Percentiles rank a stretch among this genome's conserved stretches.
Evolutionary conservation across 371 early-diverging fungal genomes (phyloP).

Genomic region (Hamiltosporidium tvaerminnensis): DNA sequence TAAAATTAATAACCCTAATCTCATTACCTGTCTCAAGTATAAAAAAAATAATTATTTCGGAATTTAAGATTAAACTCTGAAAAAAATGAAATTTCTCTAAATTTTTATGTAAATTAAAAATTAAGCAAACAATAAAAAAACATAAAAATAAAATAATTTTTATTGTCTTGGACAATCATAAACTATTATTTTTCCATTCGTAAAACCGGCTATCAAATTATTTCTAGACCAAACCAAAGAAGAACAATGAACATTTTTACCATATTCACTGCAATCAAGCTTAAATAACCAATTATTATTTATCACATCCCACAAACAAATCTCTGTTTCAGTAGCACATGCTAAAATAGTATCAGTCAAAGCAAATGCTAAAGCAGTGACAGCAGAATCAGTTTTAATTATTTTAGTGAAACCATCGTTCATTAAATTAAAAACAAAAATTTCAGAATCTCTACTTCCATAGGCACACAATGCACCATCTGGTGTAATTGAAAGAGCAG

Average conservation of each 20-base stretch:
- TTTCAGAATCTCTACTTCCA: constrained; percentile 41
- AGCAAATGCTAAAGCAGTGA: constrained; percentile 43
- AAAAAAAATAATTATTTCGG: too few relatives aligned
- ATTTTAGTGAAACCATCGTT: constrained; percentile 18
- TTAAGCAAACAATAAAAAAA: too few relatives aligned
- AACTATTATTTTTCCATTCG: constrained; percentile 30
- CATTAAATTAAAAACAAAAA: constrained; percentile 40
- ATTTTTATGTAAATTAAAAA: too few relatives aligned
- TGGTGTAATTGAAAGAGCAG: constrained; percentile 35
- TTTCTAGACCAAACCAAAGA: constrained; percentile 34
- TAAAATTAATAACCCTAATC: too few relatives aligned
- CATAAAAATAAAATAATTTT: background rate
- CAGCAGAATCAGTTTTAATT: constrained; percentile 25
- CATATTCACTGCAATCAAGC: constrained; percentile 17
- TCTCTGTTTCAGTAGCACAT: constrained; percentile 36
- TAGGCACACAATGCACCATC: constrained; percentile 49
- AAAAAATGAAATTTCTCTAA: too few relatives aligned
- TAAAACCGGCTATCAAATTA: constrained; percentile 41
- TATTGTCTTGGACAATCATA: constrained; percentile 30
- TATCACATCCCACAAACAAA: constrained; percentile 48
- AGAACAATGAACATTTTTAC: constrained; percentile 30
- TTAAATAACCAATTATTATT: constrained; percentile 26
- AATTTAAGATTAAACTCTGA: too few relatives aligned
- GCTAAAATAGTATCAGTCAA: constrained; percentile 43
- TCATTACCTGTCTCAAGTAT: too few relatives aligned